Evolutionary conservation across 2,329 filamentous ascomycete genomes (phyloP).

Genomic region (Pestalotiopsis sp.): DNA sequence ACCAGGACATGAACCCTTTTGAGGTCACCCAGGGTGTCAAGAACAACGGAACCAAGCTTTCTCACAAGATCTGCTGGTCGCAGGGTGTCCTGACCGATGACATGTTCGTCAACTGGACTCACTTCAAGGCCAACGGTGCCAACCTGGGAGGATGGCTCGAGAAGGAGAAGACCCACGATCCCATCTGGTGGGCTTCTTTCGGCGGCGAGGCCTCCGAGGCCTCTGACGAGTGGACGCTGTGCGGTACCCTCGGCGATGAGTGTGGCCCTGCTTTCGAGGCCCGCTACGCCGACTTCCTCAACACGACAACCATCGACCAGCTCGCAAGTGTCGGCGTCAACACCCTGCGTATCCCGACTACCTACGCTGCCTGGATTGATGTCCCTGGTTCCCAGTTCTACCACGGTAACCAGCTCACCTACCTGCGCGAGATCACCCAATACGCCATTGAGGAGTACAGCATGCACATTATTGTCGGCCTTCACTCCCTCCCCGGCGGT

Average conservation of each 20-base stretch:
- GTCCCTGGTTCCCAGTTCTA: constrained; percentile 34
- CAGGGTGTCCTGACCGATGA: constrained; percentile 1
- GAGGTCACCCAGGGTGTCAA: not conserved
- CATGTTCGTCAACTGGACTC: constrained; percentile 2
- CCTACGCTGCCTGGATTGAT: constrained; percentile 37
- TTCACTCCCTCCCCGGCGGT: constrained; percentile 26
- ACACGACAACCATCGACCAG: constrained; percentile 31
- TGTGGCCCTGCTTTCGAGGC: constrained; percentile 30
- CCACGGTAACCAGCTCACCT: constrained; percentile 30
- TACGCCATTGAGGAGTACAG: constrained; percentile 35
- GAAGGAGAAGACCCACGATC: constrained; percentile 1
- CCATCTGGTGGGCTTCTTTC: not conserved
- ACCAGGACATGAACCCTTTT: constrained; percentile 5
- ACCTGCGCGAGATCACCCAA: constrained; percentile 31
- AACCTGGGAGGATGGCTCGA: constrained; percentile 5
- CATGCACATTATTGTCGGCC: constrained; percentile 36
- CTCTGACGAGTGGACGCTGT: constrained; percentile 37
- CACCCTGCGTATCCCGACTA: constrained; percentile 35
- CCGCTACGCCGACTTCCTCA: constrained; percentile 32
- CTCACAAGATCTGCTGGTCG: constrained; percentile 3
- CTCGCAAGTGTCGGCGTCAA: constrained; percentile 32
- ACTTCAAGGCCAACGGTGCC: constrained; percentile 6
- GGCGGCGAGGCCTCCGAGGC: constrained; percentile 13
- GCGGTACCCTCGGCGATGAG: constrained; percentile 27
- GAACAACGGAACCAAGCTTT: not conserved